Percentiles rank a stretch among this genome's conserved stretches.
Conservation (phyloP, 306 rosid species). For the Delonix regia region DNA sequence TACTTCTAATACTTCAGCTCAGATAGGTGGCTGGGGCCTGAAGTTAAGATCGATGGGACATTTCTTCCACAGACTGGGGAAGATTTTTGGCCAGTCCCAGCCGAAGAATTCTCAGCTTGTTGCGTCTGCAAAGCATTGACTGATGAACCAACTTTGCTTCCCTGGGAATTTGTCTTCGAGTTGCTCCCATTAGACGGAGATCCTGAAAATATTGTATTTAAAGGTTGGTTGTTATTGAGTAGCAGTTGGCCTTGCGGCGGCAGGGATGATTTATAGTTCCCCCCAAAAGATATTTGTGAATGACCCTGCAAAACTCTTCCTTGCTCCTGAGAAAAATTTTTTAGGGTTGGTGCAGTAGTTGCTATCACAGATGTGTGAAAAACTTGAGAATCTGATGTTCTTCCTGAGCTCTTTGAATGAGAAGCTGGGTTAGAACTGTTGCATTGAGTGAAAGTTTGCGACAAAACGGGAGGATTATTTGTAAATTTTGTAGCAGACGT, state of each 20-base stretch:
- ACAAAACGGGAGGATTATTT: conserved; percentile 35
- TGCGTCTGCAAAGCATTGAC: conserved; percentile 37
- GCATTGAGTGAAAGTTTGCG: conserved; percentile 42
- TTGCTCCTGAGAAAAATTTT: conserved; percentile 42
- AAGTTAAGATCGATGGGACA: conserved; percentile 50
- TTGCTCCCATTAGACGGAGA: conserved; percentile 36
- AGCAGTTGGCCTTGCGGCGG: conserved; percentile 40
- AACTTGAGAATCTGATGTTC: conserved; percentile 34
- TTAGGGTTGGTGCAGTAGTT: conserved; percentile 32
- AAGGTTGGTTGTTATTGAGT: conserved; percentile 34
- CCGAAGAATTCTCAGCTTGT: conserved; percentile 40
- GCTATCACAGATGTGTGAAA: conserved; percentile 24
- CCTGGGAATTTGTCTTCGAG: conserved; percentile 28
- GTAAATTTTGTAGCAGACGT: conserved; percentile 33
- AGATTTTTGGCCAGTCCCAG: conserved; percentile 42
- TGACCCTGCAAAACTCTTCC: conserved; percentile 52
- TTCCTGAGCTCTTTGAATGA: conserved; percentile 45
- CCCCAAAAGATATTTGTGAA: conserved; percentile 61
- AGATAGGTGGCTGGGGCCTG: conserved; percentile 48
- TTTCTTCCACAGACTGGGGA: conserved; percentile 54
- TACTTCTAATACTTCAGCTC: conserved; percentile 50
- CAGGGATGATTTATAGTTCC: conserved; percentile 42
- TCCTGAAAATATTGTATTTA: conserved; percentile 14
- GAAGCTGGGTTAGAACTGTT: conserved; percentile 43
- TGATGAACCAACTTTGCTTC: conserved; percentile 37